Evolutionary conservation across 768 basidiomycete genomes (phyloP).

Genomic region (Xerocomellus intermedius): DNA sequence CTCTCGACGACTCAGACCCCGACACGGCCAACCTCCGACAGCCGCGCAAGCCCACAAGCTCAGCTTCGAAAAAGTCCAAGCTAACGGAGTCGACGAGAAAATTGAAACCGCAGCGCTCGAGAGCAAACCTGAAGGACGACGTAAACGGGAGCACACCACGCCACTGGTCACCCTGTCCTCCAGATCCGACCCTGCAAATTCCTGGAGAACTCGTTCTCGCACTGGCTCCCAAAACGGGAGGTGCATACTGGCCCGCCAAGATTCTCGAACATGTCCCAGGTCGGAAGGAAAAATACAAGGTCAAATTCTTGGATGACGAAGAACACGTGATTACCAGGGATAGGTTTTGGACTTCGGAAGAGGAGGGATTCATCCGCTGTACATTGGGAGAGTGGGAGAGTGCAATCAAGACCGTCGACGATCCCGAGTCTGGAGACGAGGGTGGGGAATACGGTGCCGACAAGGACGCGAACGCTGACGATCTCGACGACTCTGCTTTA

Average conservation of each 20-base stretch:
- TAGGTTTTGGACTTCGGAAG: slow-evolving; percentile 56
- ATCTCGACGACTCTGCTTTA: slow-evolving; percentile 19
- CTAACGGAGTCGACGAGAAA: slow-evolving; percentile 11
- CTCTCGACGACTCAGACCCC: slow-evolving; percentile 27
- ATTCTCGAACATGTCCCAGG: slow-evolving; percentile 48
- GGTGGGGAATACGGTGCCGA: slow-evolving; percentile 28
- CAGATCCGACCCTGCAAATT: slow-evolving; percentile 51
- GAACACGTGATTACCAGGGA: slow-evolving; percentile 42
- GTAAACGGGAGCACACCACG: slow-evolving; percentile 2
- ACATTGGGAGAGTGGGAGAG: slow-evolving; percentile 60
- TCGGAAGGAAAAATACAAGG: slow-evolving; percentile 47
- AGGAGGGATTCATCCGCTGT: slow-evolving; percentile 64
- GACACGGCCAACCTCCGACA: slow-evolving; percentile 13
- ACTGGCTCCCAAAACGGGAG: slow-evolving; percentile 29
- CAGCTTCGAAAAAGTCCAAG: slow-evolving; percentile 7
- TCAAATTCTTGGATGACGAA: slow-evolving; percentile 59
- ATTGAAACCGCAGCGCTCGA: slow-evolving; percentile 17
- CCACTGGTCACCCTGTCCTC: slow-evolving; percentile 41
- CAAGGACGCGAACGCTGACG: slow-evolving; percentile 34
- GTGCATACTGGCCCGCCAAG: slow-evolving; percentile 65
- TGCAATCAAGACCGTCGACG: slow-evolving; percentile 29
- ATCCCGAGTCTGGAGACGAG: slow-evolving; percentile 31
- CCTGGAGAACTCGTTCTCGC: slow-evolving; percentile 71
- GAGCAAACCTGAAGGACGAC: slow-evolving; percentile 15
- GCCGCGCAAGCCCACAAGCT: background rate